phyloP scores from a whole-genome alignment of 176 grass and related monocot genomes.

The Eleusine coracana region DNA sequence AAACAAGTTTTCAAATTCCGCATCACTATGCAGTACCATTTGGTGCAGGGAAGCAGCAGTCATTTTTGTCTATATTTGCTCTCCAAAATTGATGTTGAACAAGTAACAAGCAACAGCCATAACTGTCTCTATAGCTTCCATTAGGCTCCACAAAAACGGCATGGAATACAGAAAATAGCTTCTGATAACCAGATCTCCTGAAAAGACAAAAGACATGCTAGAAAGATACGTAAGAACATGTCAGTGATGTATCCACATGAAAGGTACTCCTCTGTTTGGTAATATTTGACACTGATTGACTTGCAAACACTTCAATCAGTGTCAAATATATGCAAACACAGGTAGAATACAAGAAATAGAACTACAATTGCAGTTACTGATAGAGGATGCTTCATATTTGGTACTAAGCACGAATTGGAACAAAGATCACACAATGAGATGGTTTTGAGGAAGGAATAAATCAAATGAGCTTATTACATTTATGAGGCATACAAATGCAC shows the following conservation, averaged over 20 bases:
- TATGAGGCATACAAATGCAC: neutral
- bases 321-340: no score
- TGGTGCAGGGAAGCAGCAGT: constrained; percentile 15
- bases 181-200: constrained; percentile 11
- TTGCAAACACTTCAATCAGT: no score
- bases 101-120: neutral
- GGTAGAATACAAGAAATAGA: neutral
- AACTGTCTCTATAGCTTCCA: neutral
- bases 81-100: constrained; percentile 1
- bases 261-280: neutral
- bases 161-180: constrained; percentile 6
- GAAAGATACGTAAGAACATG: constrained; percentile 19
- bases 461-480: no score
- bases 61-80: constrained; percentile 21
- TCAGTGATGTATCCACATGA: neutral
- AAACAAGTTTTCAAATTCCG: constrained; percentile 17
- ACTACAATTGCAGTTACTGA: neutral
- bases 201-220: neutral
- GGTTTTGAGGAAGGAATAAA: no score
- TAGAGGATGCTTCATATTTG: neutral
- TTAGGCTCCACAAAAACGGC: neutral
- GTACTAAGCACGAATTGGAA: neutral
- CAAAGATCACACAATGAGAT: neutral
- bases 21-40: constrained; percentile 14
- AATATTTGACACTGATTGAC: no score